Conservation (phyloP, 2,329 filamentous ascomycete species). For the Trichoderma asperellum region DNA sequence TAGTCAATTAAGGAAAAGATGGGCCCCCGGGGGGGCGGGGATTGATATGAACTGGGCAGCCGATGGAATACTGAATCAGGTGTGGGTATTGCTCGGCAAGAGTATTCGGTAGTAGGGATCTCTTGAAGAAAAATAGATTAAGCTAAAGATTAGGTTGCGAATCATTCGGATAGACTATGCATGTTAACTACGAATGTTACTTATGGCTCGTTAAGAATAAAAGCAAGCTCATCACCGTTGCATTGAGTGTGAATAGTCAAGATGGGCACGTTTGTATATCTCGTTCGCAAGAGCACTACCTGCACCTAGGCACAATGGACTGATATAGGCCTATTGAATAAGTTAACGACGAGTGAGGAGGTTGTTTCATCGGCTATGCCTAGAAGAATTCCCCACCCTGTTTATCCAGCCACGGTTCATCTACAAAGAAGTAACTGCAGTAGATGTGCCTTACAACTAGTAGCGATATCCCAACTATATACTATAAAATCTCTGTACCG, state of each 20-base stretch:
- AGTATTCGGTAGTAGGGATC: not conserved
- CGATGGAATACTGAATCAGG: not conserved
- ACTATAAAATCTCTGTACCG: not conserved
- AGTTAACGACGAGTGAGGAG: not conserved
- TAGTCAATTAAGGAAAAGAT: not conserved
- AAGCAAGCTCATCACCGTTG: not conserved
- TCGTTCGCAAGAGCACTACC: not conserved
- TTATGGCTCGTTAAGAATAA: not conserved
- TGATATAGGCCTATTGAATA: not conserved
- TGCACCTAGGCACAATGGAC: not conserved
- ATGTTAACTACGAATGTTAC: not conserved
- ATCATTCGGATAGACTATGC: not conserved
- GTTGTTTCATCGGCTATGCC: not conserved
- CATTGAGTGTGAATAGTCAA: not conserved
- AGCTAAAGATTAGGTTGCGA: not conserved
- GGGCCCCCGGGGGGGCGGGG: no score
- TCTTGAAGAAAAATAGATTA: not conserved
- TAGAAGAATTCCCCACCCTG: not conserved
- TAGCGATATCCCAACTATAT: not conserved
- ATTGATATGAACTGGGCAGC: not conserved
- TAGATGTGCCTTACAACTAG: not conserved
- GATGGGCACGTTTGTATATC: not conserved
- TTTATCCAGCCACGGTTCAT: not conserved
- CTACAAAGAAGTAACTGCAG: not conserved
- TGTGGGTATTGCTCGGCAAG: not conserved